These are phyloP conservation scores for Lachnellula hyalina DNA, from an alignment of 2,329 filamentous ascomycete genomes.

Conservation along the genomic window DNA sequence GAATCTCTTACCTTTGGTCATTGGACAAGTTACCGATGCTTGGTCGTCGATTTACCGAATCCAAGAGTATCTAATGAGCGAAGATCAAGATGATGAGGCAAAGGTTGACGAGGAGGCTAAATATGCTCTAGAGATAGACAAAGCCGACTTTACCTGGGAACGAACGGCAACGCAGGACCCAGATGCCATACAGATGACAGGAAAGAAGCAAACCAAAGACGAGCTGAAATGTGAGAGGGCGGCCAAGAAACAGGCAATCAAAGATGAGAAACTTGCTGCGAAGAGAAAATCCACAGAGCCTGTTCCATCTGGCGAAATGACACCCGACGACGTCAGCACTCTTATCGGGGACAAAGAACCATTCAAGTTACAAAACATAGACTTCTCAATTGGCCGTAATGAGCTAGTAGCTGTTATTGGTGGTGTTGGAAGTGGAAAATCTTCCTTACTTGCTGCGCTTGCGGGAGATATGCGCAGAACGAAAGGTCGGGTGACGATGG, in stretches of 20 bases:
- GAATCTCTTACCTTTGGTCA: constrained; percentile 80
- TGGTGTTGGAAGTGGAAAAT: constrained; percentile 86
- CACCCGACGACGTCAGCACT: constrained; percentile 49
- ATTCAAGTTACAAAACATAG: constrained; percentile 66
- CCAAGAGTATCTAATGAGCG: constrained; percentile 79
- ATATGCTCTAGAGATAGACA: constrained; percentile 64
- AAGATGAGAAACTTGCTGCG: constrained; percentile 32
- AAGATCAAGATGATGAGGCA: constrained; percentile 74
- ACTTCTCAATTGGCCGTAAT: constrained; percentile 64
- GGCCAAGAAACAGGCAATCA: constrained; percentile 37
- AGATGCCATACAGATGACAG: constrained; percentile 44
- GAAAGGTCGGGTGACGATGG: constrained; percentile 64
- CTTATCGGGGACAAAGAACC: constrained; percentile 53
- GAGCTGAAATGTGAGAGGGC: constrained; percentile 6
- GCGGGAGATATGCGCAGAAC: constrained; percentile 93
- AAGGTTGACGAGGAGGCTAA: constrained; percentile 50
- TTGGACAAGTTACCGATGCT: constrained; percentile 86
- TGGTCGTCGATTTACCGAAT: constrained; percentile 80
- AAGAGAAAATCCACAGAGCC: constrained; percentile 26
- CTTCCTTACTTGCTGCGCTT: constrained; percentile 78
- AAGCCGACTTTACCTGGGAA: constrained; percentile 88
- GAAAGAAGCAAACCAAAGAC: constrained; percentile 52
- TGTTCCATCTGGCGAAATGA: constrained; percentile 39
- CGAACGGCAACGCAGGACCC: constrained; percentile 50
- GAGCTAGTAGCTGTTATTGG: constrained; percentile 84